Conservation (phyloP, 2,329 filamentous ascomycete species). For the Fusarium bulbicola region DNA sequence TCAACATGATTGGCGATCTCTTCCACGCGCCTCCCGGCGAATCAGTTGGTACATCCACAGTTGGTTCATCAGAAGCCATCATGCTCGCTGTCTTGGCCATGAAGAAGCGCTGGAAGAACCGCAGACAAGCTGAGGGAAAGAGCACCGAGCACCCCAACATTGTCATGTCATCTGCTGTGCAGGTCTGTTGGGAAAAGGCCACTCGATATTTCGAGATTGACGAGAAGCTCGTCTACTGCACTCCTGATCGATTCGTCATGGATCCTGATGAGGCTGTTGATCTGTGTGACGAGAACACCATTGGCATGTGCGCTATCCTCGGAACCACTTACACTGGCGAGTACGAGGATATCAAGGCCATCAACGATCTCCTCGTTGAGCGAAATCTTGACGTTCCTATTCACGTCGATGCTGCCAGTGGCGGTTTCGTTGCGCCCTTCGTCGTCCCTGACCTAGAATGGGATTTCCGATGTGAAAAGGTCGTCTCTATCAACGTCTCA, state of each 20-base stretch:
- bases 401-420: conserved; percentile 91
- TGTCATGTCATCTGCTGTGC: conserved; percentile 94
- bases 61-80: conserved; percentile 90
- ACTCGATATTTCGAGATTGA: conserved; percentile 92
- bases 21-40: conserved; percentile 81
- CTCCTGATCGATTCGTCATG: conserved; percentile 68
- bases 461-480: conserved; percentile 91
- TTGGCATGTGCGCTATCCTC: conserved; percentile 91
- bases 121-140: conserved; percentile 84
- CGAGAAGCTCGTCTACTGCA: conserved; percentile 80
- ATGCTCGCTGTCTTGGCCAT: conserved; percentile 87
- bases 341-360: conserved; percentile 91
- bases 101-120: conserved; percentile 95
- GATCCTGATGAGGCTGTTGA: conserved; percentile 69
- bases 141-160: conserved; percentile 85
- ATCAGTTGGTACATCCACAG: conserved; percentile 85
- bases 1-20: conserved; percentile 88
- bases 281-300: conserved; percentile 75
- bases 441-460: conserved; percentile 84
- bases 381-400: conserved; percentile 82
- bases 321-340: conserved; percentile 96
- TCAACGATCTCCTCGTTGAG: conserved; percentile 86
- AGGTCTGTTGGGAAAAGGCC: conserved; percentile 97
- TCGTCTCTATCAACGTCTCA: conserved; percentile 93
- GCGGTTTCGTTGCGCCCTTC: conserved; percentile 93